Conservation (phyloP, 148 eudicot genomes). For the Drosera capensis region DNA sequence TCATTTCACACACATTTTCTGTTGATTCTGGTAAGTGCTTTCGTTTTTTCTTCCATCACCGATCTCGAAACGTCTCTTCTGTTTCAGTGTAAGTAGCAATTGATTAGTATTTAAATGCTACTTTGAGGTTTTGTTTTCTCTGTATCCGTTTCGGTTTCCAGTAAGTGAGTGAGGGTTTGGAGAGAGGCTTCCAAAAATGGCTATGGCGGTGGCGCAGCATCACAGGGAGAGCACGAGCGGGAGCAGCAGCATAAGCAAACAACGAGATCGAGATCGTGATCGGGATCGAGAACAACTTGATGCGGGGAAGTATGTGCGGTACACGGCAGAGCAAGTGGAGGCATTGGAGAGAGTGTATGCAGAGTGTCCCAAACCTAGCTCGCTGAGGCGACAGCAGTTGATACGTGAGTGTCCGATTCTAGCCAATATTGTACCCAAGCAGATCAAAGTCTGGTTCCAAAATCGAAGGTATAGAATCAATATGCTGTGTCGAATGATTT, state of each 20-base stretch:
- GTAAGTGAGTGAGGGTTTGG: too few species aligned
- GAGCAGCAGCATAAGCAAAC: slow-evolving; percentile 27
- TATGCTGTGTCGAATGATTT: too few species aligned
- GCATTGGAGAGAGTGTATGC: slow-evolving; percentile 73
- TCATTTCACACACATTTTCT: too few species aligned
- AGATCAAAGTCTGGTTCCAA: slow-evolving; percentile 98
- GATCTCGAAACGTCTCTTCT: too few species aligned
- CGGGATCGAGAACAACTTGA: slow-evolving; percentile 15
- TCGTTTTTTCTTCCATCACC: too few species aligned
- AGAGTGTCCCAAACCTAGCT: slow-evolving; percentile 87
- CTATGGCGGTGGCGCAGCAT: slow-evolving; percentile 53
- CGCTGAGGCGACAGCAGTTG: slow-evolving; percentile 71
- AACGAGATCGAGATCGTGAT: slow-evolving; percentile 15
- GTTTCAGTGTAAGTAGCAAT: too few species aligned
- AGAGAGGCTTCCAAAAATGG: too few species aligned
- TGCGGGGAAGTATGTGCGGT: slow-evolving; percentile 67
- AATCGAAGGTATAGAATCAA: slow-evolving; percentile 72
- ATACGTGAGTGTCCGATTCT: slow-evolving; percentile 67
- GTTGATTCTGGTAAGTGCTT: too few species aligned
- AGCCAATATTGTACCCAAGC: slow-evolving; percentile 77
- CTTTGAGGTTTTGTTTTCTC: too few species aligned
- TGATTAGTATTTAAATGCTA: too few species aligned
- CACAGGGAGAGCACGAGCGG: slow-evolving; percentile 49
- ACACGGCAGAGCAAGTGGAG: slow-evolving; percentile 83
- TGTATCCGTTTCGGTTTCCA: too few species aligned